Conservation (phyloP, 306 rosid genomes). For the Trifolium fragiferum region DNA sequence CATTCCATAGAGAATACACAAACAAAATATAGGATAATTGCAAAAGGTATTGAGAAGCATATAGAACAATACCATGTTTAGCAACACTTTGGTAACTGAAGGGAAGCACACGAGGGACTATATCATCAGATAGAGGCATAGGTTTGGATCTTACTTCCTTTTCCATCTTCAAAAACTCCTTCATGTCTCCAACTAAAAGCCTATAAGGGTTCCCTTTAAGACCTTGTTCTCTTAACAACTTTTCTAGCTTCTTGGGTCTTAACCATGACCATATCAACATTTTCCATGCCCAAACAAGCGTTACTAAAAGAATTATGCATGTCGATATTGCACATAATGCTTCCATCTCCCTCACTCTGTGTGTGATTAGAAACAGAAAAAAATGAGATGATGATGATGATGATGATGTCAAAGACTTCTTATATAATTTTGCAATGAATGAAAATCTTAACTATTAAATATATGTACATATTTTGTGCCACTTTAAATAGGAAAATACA, state of each 20-base stretch:
- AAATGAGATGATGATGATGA: neutral
- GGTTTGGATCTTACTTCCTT: slow-evolving; percentile 49
- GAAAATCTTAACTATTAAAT: neutral
- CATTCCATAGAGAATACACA: too few species aligned
- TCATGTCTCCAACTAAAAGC: slow-evolving; percentile 34
- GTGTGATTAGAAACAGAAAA: neutral
- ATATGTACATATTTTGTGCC: neutral
- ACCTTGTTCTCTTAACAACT: slow-evolving; percentile 52
- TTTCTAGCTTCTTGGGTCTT: slow-evolving; percentile 58
- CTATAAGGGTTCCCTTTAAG: slow-evolving; percentile 52
- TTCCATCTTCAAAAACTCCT: neutral
- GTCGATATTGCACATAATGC: neutral
- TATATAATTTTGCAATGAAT: neutral
- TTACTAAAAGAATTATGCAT: neutral
- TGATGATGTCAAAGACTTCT: neutral
- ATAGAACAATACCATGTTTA: slow-evolving; percentile 45
- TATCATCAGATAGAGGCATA: slow-evolving; percentile 48
- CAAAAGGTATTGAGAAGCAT: neutral
- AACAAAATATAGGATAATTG: neutral
- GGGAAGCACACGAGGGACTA: slow-evolving; percentile 39
- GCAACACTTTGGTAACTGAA: slow-evolving; percentile 33
- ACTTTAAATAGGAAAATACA: neutral
- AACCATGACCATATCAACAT: slow-evolving; percentile 56
- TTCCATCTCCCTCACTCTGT: neutral
- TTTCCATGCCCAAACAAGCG: slow-evolving; percentile 50